Percentiles rank a stretch among this genome's conserved stretches.
phyloP scores from a whole-genome alignment of 2,329 filamentous ascomycete genomes.

The Cadophora gregata region DNA sequence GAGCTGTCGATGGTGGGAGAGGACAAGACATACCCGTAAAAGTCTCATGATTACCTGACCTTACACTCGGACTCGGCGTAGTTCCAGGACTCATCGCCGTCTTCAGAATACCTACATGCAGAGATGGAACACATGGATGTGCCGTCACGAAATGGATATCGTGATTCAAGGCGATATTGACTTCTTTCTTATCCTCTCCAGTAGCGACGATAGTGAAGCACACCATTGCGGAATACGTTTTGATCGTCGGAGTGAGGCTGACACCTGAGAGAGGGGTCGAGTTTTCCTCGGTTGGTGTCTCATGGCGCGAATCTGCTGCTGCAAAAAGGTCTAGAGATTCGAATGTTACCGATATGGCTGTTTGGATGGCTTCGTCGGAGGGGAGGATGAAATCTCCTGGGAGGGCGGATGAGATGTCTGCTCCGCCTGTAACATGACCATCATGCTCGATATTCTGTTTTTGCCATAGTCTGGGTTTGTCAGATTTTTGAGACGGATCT shows the following conservation, averaged over 20 bases:
- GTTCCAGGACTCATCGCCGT: constrained; percentile 65
- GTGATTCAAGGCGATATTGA: constrained; percentile 53
- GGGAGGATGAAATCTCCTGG: constrained; percentile 69
- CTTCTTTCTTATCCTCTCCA: constrained; percentile 35
- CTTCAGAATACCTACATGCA: constrained; percentile 62
- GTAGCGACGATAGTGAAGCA: constrained; percentile 36
- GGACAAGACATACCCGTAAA: constrained; percentile 20
- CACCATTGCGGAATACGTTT: constrained; percentile 44
- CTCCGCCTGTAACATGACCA: constrained; percentile 64
- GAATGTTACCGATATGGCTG: constrained; percentile 55
- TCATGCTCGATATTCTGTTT: constrained; percentile 65
- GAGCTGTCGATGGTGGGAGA: neutral
- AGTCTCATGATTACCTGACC: neutral
- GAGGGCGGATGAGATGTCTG: constrained; percentile 58
- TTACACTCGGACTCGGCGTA: constrained; percentile 51
- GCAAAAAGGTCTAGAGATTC: constrained; percentile 56
- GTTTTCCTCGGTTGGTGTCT: constrained; percentile 44
- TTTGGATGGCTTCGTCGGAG: constrained; percentile 57
- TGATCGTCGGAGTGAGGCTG: constrained; percentile 31
- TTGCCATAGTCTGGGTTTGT: constrained; percentile 65
- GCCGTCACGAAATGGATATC: constrained; percentile 71
- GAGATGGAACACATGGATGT: constrained; percentile 66
- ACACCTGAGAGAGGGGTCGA: constrained; percentile 30
- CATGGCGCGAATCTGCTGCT: constrained; percentile 50
- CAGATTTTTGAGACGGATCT: constrained; percentile 58